A percentile compares a stretch with the other conserved stretches of the same genome.
Conservation (phyloP, 306 rosid species). For the Lathyrus aphaca region DNA sequence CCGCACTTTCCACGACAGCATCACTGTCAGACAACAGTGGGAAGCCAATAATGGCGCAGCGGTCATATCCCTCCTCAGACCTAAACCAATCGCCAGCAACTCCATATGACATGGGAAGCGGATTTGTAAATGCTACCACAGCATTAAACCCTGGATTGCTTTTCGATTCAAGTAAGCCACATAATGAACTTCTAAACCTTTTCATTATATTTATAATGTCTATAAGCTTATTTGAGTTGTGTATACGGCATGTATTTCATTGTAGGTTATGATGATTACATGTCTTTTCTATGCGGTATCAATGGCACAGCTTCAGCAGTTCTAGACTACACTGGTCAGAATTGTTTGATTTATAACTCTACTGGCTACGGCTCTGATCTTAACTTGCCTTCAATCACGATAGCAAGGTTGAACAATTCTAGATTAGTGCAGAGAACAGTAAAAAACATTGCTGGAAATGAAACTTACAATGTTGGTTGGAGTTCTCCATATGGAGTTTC, state of each 20-base stretch:
- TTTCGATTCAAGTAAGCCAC: constrained; percentile 74
- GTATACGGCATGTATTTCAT: background rate
- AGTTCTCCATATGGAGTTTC: constrained; percentile 85
- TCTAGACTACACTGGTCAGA: constrained; percentile 77
- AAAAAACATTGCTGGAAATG: constrained; percentile 68
- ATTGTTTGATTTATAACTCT: constrained; percentile 62
- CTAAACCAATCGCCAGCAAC: constrained; percentile 83
- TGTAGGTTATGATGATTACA: constrained; percentile 79
- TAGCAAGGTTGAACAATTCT: constrained; percentile 74
- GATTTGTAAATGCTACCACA: constrained; percentile 92
- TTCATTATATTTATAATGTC: background rate
- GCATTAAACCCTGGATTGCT: constrained; percentile 87
- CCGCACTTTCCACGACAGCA: constrained; percentile 88
- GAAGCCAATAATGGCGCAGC: constrained; percentile 80
- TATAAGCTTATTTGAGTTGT: constrained; percentile 33
- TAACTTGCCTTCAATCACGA: constrained; percentile 90
- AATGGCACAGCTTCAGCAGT: constrained; percentile 80
- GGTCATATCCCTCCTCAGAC: constrained; percentile 65
- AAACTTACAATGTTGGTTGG: constrained; percentile 76
- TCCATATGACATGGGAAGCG: constrained; percentile 96
- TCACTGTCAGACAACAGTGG: constrained; percentile 61
- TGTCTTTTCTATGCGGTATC: constrained; percentile 86
- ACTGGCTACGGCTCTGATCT: constrained; percentile 65
- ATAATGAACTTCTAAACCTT: background rate
- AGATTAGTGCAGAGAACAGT: constrained; percentile 65